Evolutionary conservation across 257 asterid genomes (phyloP), one percentile per base, ranked within the genome.

Genomic region (Ilex aquifolium): DNA sequence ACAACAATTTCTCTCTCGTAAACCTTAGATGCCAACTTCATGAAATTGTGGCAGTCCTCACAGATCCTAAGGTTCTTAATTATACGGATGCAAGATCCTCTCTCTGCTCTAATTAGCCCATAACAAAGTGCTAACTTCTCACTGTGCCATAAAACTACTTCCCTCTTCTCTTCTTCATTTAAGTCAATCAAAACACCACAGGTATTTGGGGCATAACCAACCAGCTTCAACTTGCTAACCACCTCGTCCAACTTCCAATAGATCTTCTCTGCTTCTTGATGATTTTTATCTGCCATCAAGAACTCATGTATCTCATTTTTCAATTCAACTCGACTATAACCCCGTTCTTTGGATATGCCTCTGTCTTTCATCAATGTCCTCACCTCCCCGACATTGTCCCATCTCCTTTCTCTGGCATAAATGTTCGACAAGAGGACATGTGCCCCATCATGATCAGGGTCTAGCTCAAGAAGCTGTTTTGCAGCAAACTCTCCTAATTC

Each of bases 391-490:
- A 81, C 91, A 68, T 64, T 72, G 40, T 80, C 81, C 87, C 94
- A 87, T 60, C 64, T 65, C 63, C 56, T 73, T 79, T 74, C 86
- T 65, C 72, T 87, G 7, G 94, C 94, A 67, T 78, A 85, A 60
- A 72, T 60, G 61, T 80, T 90, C 6, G 97, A 90, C 54, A 90
- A 74, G 70, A 87, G 85, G n/a, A 83, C 82, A 6, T 66, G 95
- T 39, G 91, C 97, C 49, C 95, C 95, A n/a, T 81, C 82, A 30
- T 90, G 91, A 44, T 81, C 79, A 6, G 95, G 95, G 58, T 90
- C 95, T 53, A 87, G 58, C 78, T 65, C 69, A 10, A 90, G 91
- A 60, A 90, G 61, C 54, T 78, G 81, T 31, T 85, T 75, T 21
- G 95, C 95, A 7, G 89, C 95, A 65, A 79, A 87, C 67, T 79